Percentiles rank a stretch among this genome's conserved stretches.
phyloP scores from a whole-genome alignment of 257 asterid genomes.

The Parsonsia alboflavescens region DNA sequence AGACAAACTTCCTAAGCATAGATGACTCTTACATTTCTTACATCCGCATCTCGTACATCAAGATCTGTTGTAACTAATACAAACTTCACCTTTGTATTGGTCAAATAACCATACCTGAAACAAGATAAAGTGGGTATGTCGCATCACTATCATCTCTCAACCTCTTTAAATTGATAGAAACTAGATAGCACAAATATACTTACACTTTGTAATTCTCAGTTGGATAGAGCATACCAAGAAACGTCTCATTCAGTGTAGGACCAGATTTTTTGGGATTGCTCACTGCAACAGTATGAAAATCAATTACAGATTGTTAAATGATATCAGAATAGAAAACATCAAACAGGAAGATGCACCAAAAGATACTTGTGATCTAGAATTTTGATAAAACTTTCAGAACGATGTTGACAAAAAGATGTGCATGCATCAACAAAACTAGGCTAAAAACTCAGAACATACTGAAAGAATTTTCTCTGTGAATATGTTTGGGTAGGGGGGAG shows the following conservation, averaged over 20 bases:
- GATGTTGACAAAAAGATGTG: neutral
- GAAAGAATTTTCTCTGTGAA: too few relatives aligned
- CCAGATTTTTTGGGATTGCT: constrained; percentile 96
- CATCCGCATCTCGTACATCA: constrained; percentile 91
- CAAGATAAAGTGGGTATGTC: constrained; percentile 8
- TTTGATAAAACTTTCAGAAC: neutral
- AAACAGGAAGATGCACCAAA: neutral
- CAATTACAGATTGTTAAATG: neutral
- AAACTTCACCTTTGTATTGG: constrained; percentile 97
- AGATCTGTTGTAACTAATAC: constrained; percentile 94
- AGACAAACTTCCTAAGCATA: neutral
- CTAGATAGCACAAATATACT: constrained; percentile 21
- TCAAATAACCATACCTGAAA: constrained; percentile 88
- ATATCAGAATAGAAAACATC: neutral
- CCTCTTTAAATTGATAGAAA: neutral
- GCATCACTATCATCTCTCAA: neutral
- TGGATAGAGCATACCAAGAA: constrained; percentile 95
- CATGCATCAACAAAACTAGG: too few relatives aligned
- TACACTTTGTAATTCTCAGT: constrained; percentile 98
- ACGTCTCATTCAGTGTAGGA: constrained; percentile 82
- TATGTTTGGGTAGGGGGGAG: too few relatives aligned
- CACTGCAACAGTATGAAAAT: constrained; percentile 51
- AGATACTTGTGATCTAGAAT: neutral
- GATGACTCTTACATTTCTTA: constrained; percentile 67
- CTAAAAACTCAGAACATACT: too few relatives aligned